These are phyloP conservation scores for Fusarium nisikadoi DNA, from an alignment of 2,329 filamentous ascomycete genomes.

Conservation along the genomic window DNA sequence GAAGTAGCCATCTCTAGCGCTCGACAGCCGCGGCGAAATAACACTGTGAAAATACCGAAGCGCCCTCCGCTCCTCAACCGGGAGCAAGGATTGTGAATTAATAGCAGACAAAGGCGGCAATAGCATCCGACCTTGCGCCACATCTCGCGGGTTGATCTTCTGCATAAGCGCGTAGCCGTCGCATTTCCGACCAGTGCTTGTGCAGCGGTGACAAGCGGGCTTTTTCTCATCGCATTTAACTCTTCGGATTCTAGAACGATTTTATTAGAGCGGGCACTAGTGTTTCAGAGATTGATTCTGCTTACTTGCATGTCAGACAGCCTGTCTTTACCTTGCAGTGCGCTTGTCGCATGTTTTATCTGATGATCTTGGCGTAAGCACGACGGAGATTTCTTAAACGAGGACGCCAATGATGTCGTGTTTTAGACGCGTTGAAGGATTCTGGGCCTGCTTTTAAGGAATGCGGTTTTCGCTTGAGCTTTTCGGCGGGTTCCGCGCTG, in stretches of 20 bases:
- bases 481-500: background rate
- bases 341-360: background rate
- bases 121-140: background rate
- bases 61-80: background rate
- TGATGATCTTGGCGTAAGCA: background rate
- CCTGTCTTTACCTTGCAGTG: background rate
- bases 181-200: slow-evolving; percentile 6
- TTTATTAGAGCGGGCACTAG: background rate
- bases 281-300: background rate
- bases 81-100: background rate
- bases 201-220: background rate
- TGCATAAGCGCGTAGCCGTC: background rate
- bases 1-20: slow-evolving; percentile 13
- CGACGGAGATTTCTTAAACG: background rate
- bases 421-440: background rate
- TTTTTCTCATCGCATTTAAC: slow-evolving; percentile 6
- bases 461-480: background rate
- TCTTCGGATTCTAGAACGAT: background rate
- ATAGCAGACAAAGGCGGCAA: background rate
- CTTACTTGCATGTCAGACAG: background rate
- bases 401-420: background rate
- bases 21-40: slow-evolving; percentile 7
- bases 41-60: slow-evolving; percentile 15
- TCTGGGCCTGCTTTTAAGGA: background rate
- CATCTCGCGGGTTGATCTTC: background rate